Evolutionary conservation across 768 basidiomycete genomes (phyloP).

Genomic region (Pleurotus djamor): DNA sequence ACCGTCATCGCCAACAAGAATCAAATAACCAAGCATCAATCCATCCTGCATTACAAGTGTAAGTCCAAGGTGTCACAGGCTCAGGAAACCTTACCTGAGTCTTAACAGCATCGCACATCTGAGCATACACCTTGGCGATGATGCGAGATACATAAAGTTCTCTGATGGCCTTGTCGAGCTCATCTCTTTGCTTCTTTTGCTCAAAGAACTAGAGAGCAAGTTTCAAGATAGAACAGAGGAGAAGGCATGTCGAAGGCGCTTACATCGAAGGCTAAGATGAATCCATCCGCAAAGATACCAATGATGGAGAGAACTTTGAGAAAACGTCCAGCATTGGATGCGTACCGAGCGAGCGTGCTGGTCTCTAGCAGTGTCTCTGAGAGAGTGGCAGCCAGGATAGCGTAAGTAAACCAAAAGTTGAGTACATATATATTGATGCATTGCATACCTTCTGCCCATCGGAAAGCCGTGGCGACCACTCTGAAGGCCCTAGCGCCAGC

Average conservation of each 20-base stretch:
- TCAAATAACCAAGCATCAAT: constrained; percentile 1
- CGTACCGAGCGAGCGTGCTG: constrained; percentile 1
- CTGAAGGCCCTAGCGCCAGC: neutral
- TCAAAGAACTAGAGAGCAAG: constrained; percentile 6
- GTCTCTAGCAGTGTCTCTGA: constrained; percentile 2
- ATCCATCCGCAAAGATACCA: constrained; percentile 3
- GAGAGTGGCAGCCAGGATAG: neutral
- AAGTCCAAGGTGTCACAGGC: neutral
- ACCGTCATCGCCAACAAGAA: neutral
- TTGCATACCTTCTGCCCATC: constrained; percentile 5
- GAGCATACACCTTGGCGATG: neutral
- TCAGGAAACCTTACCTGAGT: neutral
- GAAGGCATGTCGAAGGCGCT: neutral
- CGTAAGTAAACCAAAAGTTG: too few species aligned
- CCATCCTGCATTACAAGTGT: neutral
- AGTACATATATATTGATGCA: too few species aligned
- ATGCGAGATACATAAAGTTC: constrained; percentile 2
- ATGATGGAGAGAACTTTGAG: neutral
- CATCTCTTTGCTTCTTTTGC: constrained; percentile 2
- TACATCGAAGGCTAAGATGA: constrained; percentile 5
- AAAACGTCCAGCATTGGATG: neutral
- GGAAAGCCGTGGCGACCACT: neutral
- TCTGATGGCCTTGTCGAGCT: neutral
- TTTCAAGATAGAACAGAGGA: neutral
- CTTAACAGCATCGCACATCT: constrained; percentile 4